Base-by-base conservation (phyloP, 1,284 basidiomycete genomes). In the Meripilus lineatus region DNA sequence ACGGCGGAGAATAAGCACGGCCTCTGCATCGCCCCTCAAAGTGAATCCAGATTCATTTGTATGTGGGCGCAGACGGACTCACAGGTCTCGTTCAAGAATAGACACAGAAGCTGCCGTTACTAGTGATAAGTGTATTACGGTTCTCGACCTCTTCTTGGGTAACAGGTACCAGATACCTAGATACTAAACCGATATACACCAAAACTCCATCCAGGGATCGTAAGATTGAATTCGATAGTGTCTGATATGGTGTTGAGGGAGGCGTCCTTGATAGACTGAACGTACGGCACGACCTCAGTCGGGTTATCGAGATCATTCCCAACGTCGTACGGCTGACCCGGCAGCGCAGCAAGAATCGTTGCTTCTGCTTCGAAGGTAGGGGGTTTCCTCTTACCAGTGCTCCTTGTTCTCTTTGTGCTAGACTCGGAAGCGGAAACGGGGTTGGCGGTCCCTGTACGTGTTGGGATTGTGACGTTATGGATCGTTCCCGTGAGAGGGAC, bases 401-500 rank as follows among this genome's bases (percentile, higher is more conserved):
- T n/a, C 10, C n/a, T n/a, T 10, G 10, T n/a, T 30, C n/a, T n/a
- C 10, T n/a, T 15, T 10, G 28, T 33, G 32, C 5, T 18, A n/a
- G 5, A 5, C n/a, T n/a, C 20, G n/a, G 32, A 30, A 10, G 10
- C n/a, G 10, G 28, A 30, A 15, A 15, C 20, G 6, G 32, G 4
- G n/a, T n/a, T 33, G 32, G 4, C 20, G 20, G 32, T 14, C 6
- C 32, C 20, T 15, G 32, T 14, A 14, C n/a, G 10, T 10, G 28
- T 30, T 10, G 28, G 10, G n/a, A n/a, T n/a, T 10, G 28, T n/a
- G 10, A n/a, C 32, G 13, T 33, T 39, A 2, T 38, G 34, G 21
- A 44, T 44, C 15, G 42, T 44, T 5, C 42, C 42, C 21, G 42
- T 42, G 7, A 44, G 15, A 13, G 35, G 21, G 17, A 40, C 42